These are phyloP conservation scores for Neofusicoccum sp. DNA, from an alignment of 2,329 filamentous ascomycete species.

Conservation along the genomic window DNA sequence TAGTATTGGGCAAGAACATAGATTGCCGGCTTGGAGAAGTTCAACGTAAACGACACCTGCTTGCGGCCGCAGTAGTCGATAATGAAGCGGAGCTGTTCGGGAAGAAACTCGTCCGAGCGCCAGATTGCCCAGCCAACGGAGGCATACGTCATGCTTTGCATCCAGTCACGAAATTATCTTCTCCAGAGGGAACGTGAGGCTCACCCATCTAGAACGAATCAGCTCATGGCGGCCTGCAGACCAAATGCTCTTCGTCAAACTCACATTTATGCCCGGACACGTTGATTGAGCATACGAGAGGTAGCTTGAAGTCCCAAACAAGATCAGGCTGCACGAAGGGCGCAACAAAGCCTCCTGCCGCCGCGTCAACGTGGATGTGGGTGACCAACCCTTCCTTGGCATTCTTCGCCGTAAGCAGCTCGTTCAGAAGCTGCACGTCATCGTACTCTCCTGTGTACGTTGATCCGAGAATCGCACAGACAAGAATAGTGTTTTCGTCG, in stretches of 20 bases:
- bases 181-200: slow-evolving; percentile 24
- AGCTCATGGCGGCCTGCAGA: slow-evolving; percentile 57
- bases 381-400: slow-evolving; percentile 60
- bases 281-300: slow-evolving; percentile 91
- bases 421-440: slow-evolving; percentile 89
- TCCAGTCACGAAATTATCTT: no score
- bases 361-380: slow-evolving; percentile 92
- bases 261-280: slow-evolving; percentile 80
- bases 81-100: slow-evolving; percentile 94
- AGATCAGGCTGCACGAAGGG: slow-evolving; percentile 85
- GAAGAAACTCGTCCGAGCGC: slow-evolving; percentile 80
- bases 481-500: slow-evolving; percentile 80
- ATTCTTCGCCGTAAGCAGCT: slow-evolving; percentile 73
- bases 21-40: slow-evolving; percentile 94
- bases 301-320: slow-evolving; percentile 88
- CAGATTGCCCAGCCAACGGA: slow-evolving; percentile 95
- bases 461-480: slow-evolving; percentile 86
- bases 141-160: slow-evolving; percentile 65
- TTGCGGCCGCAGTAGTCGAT: slow-evolving; percentile 98
- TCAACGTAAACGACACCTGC: slow-evolving; percentile 93
- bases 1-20: slow-evolving; percentile 98
- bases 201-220: background rate
- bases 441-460: slow-evolving; percentile 97
- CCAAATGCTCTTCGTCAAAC: no score
- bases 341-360: slow-evolving; percentile 88